Base-by-base conservation (phyloP, 192 early-diverging fungal species). In the Coemansia sp. region DNA sequence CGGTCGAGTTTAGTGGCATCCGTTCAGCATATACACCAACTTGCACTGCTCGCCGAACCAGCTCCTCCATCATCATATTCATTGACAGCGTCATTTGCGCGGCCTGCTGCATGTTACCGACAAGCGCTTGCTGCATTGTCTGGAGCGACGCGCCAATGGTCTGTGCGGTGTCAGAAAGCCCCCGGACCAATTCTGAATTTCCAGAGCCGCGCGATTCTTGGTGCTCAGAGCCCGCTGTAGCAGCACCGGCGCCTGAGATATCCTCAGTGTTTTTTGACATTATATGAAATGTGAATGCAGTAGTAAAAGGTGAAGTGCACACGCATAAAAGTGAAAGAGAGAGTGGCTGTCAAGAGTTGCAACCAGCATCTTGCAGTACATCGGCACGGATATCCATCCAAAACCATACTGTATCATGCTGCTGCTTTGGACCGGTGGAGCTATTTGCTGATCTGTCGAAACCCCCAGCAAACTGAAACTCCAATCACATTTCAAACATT, bases 41-140 rank as follows among this genome's bases (percentile, higher is more conserved):
- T n/a, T 54, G 60, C n/a, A 76, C 46, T 3, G 73, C 63, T 9
- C 66, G 56, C 35, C 43, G 40, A 14, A 76, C 66, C 10, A 76
- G 53, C 26, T 76, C 73, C 51, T 76, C 73, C 73, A 76, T 76
- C 73, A 76, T 76, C 19, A 39, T 47, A 41, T 76, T 76, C 73
- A 76, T 68, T 26, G 73, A 69, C 36, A 58, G 35, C 13, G 63
- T 76, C 73, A 76, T 60, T 55, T 62, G 66, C 18, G 59, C 66
- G 6, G 67, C 73, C 51, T 69, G 73, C 37, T 65, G 66, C 65
- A 76, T 56, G 56, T 76, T 76, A 38, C 58, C 62, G 4, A 76
- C 5, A 5, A 76, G 45, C 14, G 45, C 58, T 8, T 50, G 53
- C 42, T 76, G 73, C 73, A 76, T 76, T 14, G 41, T 59, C 40